These are phyloP conservation scores for Mycogone perniciosa DNA, from an alignment of 2,329 filamentous ascomycete species.

Conservation along the genomic window DNA sequence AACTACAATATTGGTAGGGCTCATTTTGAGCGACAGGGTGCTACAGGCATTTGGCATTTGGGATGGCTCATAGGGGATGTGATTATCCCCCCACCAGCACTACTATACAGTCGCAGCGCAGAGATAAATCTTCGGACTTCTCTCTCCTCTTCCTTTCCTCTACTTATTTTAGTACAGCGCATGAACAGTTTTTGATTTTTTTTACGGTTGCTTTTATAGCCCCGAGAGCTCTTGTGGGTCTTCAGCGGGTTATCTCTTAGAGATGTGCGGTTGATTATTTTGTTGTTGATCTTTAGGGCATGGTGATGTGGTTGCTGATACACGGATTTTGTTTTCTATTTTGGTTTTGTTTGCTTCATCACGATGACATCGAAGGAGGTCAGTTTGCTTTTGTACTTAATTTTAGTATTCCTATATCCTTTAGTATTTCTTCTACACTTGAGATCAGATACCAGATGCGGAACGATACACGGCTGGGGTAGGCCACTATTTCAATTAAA, in stretches of 20 bases:
- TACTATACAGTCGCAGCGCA: no score
- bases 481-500: neutral
- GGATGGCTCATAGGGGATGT: constrained; percentile 9
- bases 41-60: constrained; percentile 10
- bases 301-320: neutral
- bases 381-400: constrained; percentile 10
- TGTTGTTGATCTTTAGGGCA: neutral
- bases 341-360: neutral
- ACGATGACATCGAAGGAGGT: neutral
- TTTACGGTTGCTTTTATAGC: constrained; percentile 13
- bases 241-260: neutral
- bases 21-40: constrained; percentile 7
- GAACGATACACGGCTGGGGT: constrained; percentile 10
- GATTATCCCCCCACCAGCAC: no score
- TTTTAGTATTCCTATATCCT: neutral
- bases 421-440: neutral
- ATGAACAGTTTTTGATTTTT: neutral
- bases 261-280: neutral
- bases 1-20: constrained; percentile 10
- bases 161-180: neutral
- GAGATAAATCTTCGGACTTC: no score
- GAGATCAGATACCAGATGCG: constrained; percentile 12
- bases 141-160: neutral
- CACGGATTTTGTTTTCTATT: neutral
- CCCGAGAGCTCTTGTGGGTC: neutral